phyloP scores from a whole-genome alignment of 1,139 yeast genomes.

The Blastobotrys ciferrii region DNA sequence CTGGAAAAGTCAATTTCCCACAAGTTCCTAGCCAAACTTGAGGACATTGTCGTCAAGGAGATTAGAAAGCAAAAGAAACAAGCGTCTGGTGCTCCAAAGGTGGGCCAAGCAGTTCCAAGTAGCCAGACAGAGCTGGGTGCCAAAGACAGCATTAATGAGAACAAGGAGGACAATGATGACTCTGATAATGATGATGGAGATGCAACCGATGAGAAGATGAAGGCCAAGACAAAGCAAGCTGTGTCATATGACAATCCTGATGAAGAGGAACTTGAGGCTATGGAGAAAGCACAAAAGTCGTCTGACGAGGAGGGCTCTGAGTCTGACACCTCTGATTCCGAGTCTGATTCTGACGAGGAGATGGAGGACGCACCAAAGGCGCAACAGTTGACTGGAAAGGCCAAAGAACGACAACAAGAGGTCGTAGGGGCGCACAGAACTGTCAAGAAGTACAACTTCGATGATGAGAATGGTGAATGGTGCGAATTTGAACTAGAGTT shows the following conservation, averaged over 20 bases:
- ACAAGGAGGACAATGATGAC: constrained; percentile 28
- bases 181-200: constrained; percentile 55
- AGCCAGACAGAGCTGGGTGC: constrained; percentile 25
- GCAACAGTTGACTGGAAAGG: constrained; percentile 49
- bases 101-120: constrained; percentile 61
- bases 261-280: constrained; percentile 85
- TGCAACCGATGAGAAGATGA: constrained; percentile 65
- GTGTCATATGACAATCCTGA: constrained; percentile 94
- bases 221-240: constrained; percentile 70
- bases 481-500: constrained; percentile 85
- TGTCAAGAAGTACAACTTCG: constrained; percentile 80
- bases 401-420: constrained; percentile 81
- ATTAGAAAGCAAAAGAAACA: constrained; percentile 66
- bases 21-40: constrained; percentile 68
- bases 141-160: constrained; percentile 38
- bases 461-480: constrained; percentile 87
- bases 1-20: constrained; percentile 67
- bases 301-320: constrained; percentile 39
- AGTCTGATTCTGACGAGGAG: constrained; percentile 31
- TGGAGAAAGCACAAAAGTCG: constrained; percentile 60
- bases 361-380: constrained; percentile 17
- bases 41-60: constrained; percentile 72
- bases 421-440: constrained; percentile 71
- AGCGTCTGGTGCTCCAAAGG: constrained; percentile 48
- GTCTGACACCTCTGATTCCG: constrained; percentile 29